phyloP scores from a whole-genome alignment of 2,329 filamentous ascomycete species.

The Drechmeria coniospora region DNA sequence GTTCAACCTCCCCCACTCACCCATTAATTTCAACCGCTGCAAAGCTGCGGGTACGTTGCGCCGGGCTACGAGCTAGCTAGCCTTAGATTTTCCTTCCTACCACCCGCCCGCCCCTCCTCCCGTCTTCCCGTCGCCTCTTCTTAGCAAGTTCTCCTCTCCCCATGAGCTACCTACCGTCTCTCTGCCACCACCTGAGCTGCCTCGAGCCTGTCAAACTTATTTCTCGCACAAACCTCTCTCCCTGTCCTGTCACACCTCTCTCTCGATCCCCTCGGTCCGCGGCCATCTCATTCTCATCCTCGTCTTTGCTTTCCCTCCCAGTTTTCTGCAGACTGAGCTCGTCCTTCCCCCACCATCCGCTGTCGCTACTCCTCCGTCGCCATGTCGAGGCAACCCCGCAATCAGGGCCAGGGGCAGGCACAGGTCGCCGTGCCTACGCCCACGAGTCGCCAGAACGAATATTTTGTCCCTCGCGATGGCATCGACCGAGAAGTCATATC shows the following conservation, averaged over 20 bases:
- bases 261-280: constrained; percentile 5
- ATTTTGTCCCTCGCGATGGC: constrained; percentile 65
- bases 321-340: no score
- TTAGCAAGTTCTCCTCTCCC: no score
- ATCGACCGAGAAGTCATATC: constrained; percentile 77
- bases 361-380: constrained; percentile 8
- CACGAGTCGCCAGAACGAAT: constrained; percentile 52
- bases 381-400: constrained; percentile 25
- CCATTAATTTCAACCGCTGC: no score
- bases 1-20: no score
- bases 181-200: not conserved
- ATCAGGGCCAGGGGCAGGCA: constrained; percentile 20
- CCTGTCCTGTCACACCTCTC: constrained; percentile 5
- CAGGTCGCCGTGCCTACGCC: constrained; percentile 18
- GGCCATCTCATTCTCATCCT: constrained; percentile 5
- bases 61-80: no score
- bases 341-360: constrained; percentile 6
- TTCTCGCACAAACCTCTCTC: not conserved
- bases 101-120: no score
- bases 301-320: constrained; percentile 4
- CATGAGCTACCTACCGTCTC: not conserved
- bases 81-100: no score
- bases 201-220: not conserved
- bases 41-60: no score
- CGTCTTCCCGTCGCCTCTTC: no score